Conservation (phyloP, 2,329 filamentous ascomycete genomes). For the Teratosphaeria gauchensis region DNA sequence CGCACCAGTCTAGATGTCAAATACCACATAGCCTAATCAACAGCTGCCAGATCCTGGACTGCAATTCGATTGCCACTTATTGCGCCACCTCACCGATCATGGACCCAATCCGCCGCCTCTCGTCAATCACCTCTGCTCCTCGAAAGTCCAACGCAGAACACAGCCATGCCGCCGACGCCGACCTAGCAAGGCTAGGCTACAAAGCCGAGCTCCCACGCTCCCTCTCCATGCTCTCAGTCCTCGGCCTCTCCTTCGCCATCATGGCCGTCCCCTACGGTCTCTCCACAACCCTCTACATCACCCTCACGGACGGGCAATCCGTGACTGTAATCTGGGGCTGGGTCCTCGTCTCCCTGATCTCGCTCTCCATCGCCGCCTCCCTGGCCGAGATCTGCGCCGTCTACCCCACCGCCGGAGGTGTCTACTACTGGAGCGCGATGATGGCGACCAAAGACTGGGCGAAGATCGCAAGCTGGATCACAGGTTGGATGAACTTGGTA, state of each 20-base stretch:
- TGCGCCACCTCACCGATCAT: neutral
- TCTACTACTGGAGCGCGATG: conserved; percentile 63
- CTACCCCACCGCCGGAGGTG: conserved; percentile 58
- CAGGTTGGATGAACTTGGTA: conserved; percentile 66
- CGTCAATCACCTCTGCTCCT: too few relatives aligned
- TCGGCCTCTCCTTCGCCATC: conserved; percentile 64
- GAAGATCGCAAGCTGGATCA: conserved; percentile 58
- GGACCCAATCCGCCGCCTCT: neutral
- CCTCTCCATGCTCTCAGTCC: conserved; percentile 58
- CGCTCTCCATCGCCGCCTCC: conserved; percentile 53
- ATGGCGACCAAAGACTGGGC: conserved; percentile 55
- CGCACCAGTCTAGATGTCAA: neutral
- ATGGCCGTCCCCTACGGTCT: conserved; percentile 64
- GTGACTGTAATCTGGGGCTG: conserved; percentile 64
- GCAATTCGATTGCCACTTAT: neutral
- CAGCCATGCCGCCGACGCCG: conserved; percentile 42
- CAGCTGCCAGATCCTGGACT: neutral
- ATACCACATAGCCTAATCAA: neutral
- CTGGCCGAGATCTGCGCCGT: conserved; percentile 61
- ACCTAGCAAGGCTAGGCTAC: conserved; percentile 58
- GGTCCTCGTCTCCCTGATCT: conserved; percentile 56
- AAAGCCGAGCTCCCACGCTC: conserved; percentile 56
- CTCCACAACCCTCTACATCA: conserved; percentile 59
- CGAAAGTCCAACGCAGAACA: neutral
- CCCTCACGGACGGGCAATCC: conserved; percentile 56